Evolutionary conservation across 176 grass and related monocot species (phyloP), one percentile per base, ranked within the genome.

Genomic region (Saccharum spontaneum): DNA sequence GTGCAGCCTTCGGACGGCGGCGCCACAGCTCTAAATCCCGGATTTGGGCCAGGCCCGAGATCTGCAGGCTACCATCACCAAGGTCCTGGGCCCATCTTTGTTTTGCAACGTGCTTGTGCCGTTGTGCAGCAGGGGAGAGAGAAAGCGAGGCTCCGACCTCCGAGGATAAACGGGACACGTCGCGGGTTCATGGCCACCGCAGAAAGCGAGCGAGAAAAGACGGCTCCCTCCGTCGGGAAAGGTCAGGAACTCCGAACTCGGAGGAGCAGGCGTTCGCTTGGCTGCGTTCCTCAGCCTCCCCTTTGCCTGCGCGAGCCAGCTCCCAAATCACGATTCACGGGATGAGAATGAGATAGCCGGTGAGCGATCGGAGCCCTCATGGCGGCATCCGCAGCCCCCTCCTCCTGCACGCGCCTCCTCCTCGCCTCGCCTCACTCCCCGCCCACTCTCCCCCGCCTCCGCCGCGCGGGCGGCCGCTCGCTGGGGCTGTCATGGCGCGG

Each of bases 331-430:
- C 23, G 87, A 66, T 23, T 24, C 34, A 13, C 23, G 75, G 36
- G 43, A 79, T 79, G 81, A 79, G 81, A 59, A 73, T 79, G 87
- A 74, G 68, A 46, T 88, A 84, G 81, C 46, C 10, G 16, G 10
- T 5, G 9, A 22, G 31, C 65, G 20, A 38, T 18, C 16, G 18
- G 52, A 77, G 69, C 61, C 39, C 61, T 66, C 44, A 90, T 86
- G 88, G 65, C 78, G 34, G 72, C 78, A 43, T 70, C 44, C 20
- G 41, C 55, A 22, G 18, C 10, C 3, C 44, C 67, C 30, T 59
- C 45, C 1, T 37, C 43, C 38, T 17, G 78, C 31, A n/a, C 8
- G 83, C 83, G 41, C 30, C 1, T 83, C 44, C 73, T 86, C 44
- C 73, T 90, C 22, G 83, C 40, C 59, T 83, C 84, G 28, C 34